These are phyloP conservation scores for Arachis hypogaea DNA, from an alignment of 306 rosid genomes.

Conservation along the genomic window DNA sequence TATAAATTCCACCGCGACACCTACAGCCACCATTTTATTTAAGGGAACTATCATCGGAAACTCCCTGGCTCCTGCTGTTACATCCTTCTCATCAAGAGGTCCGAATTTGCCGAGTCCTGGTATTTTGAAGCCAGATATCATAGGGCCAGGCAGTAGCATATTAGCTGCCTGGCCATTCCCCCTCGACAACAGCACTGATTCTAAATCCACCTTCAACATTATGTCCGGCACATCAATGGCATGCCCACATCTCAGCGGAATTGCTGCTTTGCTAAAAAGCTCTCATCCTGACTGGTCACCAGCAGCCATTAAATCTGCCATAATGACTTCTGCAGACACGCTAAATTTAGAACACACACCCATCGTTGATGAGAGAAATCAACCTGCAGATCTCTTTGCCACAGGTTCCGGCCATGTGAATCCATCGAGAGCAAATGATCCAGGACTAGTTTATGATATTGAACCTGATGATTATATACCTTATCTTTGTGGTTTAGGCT, in stretches of 20 bases:
- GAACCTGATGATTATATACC: constrained; percentile 72
- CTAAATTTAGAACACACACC: constrained; percentile 33
- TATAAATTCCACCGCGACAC: constrained; percentile 60
- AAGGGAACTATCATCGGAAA: constrained; percentile 63
- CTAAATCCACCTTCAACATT: constrained; percentile 60
- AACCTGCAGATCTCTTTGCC: constrained; percentile 67
- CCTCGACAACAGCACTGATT: constrained; percentile 41
- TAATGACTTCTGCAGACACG: constrained; percentile 67
- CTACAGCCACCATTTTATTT: constrained; percentile 63
- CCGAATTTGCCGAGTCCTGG: constrained; percentile 72
- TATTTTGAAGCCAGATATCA: constrained; percentile 76
- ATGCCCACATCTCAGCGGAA: constrained; percentile 85
- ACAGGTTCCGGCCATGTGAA: constrained; percentile 77
- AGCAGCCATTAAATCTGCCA: constrained; percentile 81
- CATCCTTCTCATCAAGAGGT: constrained; percentile 81
- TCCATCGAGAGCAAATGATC: constrained; percentile 72
- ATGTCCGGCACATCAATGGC: constrained; percentile 82
- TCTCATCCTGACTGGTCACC: constrained; percentile 83
- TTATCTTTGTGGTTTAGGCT: constrained; percentile 73
- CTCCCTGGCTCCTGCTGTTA: constrained; percentile 52
- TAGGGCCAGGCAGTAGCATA: constrained; percentile 68
- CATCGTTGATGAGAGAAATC: constrained; percentile 58
- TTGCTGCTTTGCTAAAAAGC: constrained; percentile 77
- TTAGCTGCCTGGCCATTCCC: constrained; percentile 78
- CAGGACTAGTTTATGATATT: constrained; percentile 70